A percentile compares a stretch with the other conserved stretches of the same genome.
These are phyloP conservation scores for Taiozyma onychis DNA, from an alignment of 1,139 yeast genomes.

Conservation along the genomic window DNA sequence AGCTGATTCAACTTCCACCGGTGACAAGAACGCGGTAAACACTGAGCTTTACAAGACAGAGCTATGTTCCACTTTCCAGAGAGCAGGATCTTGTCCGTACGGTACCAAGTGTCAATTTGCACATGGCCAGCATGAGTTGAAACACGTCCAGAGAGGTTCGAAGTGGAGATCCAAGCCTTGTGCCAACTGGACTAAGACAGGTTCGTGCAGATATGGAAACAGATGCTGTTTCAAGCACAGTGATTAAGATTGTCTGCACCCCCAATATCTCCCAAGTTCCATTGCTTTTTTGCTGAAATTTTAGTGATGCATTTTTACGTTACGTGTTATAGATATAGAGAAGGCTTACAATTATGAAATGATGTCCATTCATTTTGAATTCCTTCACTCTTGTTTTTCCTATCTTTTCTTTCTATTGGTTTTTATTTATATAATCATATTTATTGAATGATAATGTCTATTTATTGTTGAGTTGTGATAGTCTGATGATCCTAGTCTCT, in stretches of 20 bases:
- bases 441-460: neutral
- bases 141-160: conserved; percentile 65
- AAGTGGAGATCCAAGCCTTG: conserved; percentile 93
- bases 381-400: neutral
- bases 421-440: neutral
- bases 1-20: neutral
- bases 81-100: conserved; percentile 75
- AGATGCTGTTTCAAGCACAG: conserved; percentile 91
- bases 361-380: neutral
- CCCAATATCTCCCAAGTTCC: neutral
- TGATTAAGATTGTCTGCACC: conserved; percentile 17
- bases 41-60: conserved; percentile 85
- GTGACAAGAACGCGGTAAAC: conserved; percentile 35
- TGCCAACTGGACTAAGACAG: conserved; percentile 79
- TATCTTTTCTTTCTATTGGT: neutral
- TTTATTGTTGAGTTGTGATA: neutral
- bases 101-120: conserved; percentile 94
- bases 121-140: conserved; percentile 77
- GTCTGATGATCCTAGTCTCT: neutral
- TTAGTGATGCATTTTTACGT: neutral
- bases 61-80: conserved; percentile 74
- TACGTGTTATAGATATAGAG: neutral
- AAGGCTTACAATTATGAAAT: neutral
- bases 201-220: conserved; percentile 82
- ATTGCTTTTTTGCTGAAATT: neutral